These are phyloP conservation scores for Lachnellula subtilissima DNA, from an alignment of 2,329 filamentous ascomycete genomes.

Conservation along the genomic window DNA sequence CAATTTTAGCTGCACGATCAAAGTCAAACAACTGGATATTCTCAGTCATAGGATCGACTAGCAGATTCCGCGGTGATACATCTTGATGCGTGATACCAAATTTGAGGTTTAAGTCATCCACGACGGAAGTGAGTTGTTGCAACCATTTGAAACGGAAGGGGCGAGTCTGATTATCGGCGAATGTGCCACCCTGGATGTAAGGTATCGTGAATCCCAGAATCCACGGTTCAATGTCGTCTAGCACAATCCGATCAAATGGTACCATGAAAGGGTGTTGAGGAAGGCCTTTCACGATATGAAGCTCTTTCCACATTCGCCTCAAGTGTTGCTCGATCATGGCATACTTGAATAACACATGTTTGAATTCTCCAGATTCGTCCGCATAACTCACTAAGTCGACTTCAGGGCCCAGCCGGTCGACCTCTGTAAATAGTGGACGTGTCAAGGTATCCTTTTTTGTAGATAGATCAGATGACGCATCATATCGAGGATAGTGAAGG, in stretches of 20 bases:
- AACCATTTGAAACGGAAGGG: constrained; percentile 35
- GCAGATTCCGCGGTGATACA: constrained; percentile 34
- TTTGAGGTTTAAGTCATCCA: constrained; percentile 36
- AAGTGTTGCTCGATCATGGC: no score
- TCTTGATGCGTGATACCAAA: constrained; percentile 37
- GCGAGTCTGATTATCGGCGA: constrained; percentile 22
- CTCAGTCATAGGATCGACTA: constrained; percentile 33
- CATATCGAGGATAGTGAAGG: no score
- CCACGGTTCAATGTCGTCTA: constrained; percentile 30
- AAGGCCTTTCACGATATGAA: constrained; percentile 33
- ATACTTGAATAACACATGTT: no score
- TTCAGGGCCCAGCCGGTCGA: no score
- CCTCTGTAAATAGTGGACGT: no score
- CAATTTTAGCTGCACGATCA: constrained; percentile 1
- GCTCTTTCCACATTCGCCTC: constrained; percentile 31
- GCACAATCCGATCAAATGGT: constrained; percentile 32
- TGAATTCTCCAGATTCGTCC: no score
- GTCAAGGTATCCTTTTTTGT: no score
- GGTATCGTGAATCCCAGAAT: constrained; percentile 36
- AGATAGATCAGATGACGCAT: no score
- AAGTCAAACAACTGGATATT: constrained; percentile 36
- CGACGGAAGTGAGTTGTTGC: constrained; percentile 32
- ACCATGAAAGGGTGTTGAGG: constrained; percentile 36
- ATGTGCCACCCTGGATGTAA: constrained; percentile 33
- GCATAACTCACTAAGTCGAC: no score